These are phyloP conservation scores for Quercus aquifolioides DNA, from an alignment of 306 rosid species.

Conservation along the genomic window DNA sequence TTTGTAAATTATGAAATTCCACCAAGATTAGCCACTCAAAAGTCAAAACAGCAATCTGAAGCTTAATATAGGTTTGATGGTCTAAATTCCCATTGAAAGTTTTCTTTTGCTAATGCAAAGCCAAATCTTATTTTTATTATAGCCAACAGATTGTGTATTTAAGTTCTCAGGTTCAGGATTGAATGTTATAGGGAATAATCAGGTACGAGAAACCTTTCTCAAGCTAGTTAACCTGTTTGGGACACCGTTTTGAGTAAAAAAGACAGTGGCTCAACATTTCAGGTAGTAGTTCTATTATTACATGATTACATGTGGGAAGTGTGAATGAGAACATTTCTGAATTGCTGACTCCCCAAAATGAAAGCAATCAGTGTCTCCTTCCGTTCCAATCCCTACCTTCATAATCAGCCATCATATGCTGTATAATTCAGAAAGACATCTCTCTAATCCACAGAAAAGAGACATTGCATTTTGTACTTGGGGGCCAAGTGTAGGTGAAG, in stretches of 20 bases:
- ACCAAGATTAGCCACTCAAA: constrained; percentile 1
- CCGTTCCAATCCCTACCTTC: background rate
- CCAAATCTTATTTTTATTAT: too few relatives aligned
- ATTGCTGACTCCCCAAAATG: background rate
- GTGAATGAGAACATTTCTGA: background rate
- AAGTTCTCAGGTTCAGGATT: background rate
- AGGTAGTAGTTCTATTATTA: background rate
- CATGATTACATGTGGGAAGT: background rate
- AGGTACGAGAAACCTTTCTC: background rate
- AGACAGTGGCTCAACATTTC: background rate
- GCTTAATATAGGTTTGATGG: background rate
- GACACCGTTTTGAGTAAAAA: background rate
- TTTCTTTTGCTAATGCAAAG: too few relatives aligned
- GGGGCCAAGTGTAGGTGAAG: background rate
- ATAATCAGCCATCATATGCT: background rate
- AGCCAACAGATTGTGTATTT: background rate
- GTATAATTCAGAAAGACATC: background rate
- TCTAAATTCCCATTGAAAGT: background rate
- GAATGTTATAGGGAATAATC: background rate
- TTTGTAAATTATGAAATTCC: background rate
- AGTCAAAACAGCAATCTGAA: background rate
- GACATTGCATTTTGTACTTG: background rate
- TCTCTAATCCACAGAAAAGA: background rate
- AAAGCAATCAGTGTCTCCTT: background rate
- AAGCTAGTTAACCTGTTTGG: background rate